phyloP scores from a whole-genome alignment of 2,329 filamentous ascomycete genomes.

The Gremmenia infestans region DNA sequence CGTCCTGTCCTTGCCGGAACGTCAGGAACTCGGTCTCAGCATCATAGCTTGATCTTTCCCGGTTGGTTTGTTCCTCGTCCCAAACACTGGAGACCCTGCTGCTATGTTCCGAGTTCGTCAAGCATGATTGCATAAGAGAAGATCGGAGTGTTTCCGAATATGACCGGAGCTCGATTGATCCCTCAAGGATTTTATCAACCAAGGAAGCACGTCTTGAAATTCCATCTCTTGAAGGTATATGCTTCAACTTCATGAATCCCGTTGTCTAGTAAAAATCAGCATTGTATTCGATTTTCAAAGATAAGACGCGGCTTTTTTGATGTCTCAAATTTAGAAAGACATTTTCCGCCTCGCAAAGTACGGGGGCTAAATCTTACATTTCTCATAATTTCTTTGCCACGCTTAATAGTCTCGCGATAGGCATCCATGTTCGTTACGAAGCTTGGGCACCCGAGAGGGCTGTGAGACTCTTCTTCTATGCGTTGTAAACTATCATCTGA shows the following conservation, averaged over 20 bases:
- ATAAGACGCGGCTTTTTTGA: no score
- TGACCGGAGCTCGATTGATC: conserved; percentile 6
- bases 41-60: neutral
- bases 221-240: neutral
- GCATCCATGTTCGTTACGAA: neutral
- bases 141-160: neutral
- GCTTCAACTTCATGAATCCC: neutral
- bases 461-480: no score
- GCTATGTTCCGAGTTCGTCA: neutral
- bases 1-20: no score
- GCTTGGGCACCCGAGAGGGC: no score
- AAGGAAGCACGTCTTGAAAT: neutral
- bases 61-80: neutral
- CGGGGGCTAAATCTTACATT: neutral
- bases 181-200: conserved; percentile 7
- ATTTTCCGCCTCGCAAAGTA: no score
- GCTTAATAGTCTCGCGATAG: neutral
- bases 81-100: neutral
- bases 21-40: neutral
- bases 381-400: neutral
- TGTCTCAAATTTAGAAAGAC: no score
- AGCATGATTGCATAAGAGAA: neutral
- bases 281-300: neutral
- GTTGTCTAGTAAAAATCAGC: neutral
- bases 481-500: no score